Percentiles rank a stretch among this genome's conserved stretches.
These are phyloP conservation scores for Amanita pseudoporphyria DNA, from an alignment of 768 basidiomycete genomes.

Conservation along the genomic window DNA sequence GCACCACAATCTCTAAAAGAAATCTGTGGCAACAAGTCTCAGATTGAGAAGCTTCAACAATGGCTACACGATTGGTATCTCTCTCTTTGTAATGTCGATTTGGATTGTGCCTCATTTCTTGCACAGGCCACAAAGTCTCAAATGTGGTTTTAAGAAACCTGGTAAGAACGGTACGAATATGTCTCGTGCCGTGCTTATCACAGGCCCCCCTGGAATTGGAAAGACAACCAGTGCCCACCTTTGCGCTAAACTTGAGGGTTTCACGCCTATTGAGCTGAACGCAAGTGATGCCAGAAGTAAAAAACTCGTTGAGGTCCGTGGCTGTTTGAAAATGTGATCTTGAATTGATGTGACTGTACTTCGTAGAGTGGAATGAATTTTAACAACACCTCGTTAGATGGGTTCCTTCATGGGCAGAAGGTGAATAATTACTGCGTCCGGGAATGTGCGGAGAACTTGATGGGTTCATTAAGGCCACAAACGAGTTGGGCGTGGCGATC, in stretches of 20 bases:
- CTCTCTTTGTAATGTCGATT: background rate
- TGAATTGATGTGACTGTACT: background rate
- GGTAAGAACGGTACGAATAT: constrained; percentile 85
- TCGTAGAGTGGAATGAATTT: constrained; percentile 80
- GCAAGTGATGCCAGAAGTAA: constrained; percentile 95
- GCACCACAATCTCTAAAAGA: constrained; percentile 84
- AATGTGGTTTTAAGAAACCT: constrained; percentile 83
- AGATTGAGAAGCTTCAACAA: constrained; percentile 77
- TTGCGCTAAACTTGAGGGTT: constrained; percentile 83
- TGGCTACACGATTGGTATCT: constrained; percentile 85
- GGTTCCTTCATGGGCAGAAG: constrained; percentile 58
- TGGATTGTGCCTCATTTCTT: background rate
- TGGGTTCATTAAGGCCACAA: constrained; percentile 29
- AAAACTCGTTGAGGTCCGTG: constrained; percentile 83
- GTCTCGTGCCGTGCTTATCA: constrained; percentile 81
- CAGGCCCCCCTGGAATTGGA: constrained; percentile 93
- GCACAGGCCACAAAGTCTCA: constrained; percentile 65
- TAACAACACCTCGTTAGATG: constrained; percentile 81
- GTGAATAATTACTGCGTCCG: constrained; percentile 21
- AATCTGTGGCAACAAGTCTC: constrained; percentile 90
- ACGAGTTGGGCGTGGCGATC: constrained; percentile 62
- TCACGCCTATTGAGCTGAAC: constrained; percentile 90
- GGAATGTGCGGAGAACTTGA: background rate
- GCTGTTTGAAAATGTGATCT: background rate
- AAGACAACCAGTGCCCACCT: constrained; percentile 96